Evolutionary conservation across 805 yeast species (phyloP).

Genomic region (Spathaspora gorwiae): DNA sequence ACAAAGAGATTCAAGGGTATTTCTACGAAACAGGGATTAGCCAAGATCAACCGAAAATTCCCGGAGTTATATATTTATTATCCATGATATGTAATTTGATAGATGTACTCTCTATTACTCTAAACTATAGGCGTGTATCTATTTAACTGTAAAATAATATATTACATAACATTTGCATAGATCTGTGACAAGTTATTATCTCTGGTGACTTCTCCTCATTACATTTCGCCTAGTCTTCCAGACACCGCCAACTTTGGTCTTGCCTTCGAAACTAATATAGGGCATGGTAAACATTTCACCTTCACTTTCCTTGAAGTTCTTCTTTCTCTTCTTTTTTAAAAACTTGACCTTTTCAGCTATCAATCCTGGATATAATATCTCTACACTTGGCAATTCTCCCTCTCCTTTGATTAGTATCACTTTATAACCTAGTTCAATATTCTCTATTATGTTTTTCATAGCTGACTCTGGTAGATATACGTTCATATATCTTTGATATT

Average conservation of each 20-base stretch:
- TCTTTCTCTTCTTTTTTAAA: conserved; percentile 11
- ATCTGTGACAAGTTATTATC: background rate
- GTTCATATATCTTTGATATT: conserved; percentile 36
- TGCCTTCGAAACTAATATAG: conserved; percentile 39
- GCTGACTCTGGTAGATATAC: conserved; percentile 48
- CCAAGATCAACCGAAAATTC: no score
- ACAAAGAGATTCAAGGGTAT: no score
- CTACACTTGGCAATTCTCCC: conserved; percentile 61
- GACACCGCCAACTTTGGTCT: conserved; percentile 46
- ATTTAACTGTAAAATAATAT: no score
- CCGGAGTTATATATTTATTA: no score
- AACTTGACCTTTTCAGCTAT: conserved; percentile 17
- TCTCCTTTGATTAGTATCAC: conserved; percentile 56
- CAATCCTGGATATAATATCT: conserved; percentile 33
- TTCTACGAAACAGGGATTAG: no score
- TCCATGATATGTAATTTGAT: background rate
- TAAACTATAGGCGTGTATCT: no score
- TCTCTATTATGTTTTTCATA: conserved; percentile 5
- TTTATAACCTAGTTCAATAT: conserved; percentile 19
- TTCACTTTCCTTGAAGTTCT: conserved; percentile 2
- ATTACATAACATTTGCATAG: no score
- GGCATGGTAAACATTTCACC: conserved; percentile 24
- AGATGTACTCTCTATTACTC: background rate
- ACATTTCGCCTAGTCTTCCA: conserved; percentile 59
- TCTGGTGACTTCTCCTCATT: conserved; percentile 28